Conservation (phyloP, 1,139 yeast species). For the Kodamaea sp. region DNA sequence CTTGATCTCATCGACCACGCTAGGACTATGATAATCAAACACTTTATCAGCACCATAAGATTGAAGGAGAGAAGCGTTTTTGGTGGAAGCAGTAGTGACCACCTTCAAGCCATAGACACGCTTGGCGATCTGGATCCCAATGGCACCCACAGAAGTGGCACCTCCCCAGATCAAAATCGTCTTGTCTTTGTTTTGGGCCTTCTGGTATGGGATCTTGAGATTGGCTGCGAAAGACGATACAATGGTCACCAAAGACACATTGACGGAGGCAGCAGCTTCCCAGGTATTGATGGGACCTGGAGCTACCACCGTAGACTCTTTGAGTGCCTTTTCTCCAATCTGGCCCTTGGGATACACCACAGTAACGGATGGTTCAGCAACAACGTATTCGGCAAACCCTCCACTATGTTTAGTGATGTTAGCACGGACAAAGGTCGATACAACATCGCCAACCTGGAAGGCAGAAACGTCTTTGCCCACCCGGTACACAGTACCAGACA, state of each 20-base stretch:
- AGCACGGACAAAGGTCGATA: slow-evolving; percentile 31
- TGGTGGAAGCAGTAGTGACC: slow-evolving; percentile 39
- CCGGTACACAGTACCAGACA: slow-evolving; percentile 54
- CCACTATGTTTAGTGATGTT: slow-evolving; percentile 42
- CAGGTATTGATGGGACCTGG: slow-evolving; percentile 43
- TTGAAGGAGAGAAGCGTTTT: slow-evolving; percentile 31
- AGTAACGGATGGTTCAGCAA: slow-evolving; percentile 38
- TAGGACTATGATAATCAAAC: slow-evolving; percentile 52
- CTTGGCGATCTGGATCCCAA: slow-evolving; percentile 43
- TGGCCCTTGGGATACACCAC: slow-evolving; percentile 25
- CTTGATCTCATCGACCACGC: slow-evolving; percentile 52
- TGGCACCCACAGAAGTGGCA: slow-evolving; percentile 47
- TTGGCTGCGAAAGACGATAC: slow-evolving; percentile 30
- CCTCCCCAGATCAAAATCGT: slow-evolving; percentile 49
- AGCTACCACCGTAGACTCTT: slow-evolving; percentile 19
- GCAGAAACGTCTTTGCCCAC: slow-evolving; percentile 56
- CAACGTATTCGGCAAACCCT: slow-evolving; percentile 59
- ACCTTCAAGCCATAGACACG: slow-evolving; percentile 39
- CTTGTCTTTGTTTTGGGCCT: slow-evolving; percentile 26
- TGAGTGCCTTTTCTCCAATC: slow-evolving; percentile 10
- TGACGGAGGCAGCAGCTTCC: slow-evolving; percentile 63
- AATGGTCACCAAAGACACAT: slow-evolving; percentile 52
- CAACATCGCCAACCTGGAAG: slow-evolving; percentile 54
- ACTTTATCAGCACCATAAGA: slow-evolving; percentile 43
- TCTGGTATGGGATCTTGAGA: slow-evolving; percentile 24